Evolutionary conservation across 352 stramenopile genomes (phyloP), one percentile per base, ranked within the genome.

Genomic region (Globisporangium sylvaticum): DNA sequence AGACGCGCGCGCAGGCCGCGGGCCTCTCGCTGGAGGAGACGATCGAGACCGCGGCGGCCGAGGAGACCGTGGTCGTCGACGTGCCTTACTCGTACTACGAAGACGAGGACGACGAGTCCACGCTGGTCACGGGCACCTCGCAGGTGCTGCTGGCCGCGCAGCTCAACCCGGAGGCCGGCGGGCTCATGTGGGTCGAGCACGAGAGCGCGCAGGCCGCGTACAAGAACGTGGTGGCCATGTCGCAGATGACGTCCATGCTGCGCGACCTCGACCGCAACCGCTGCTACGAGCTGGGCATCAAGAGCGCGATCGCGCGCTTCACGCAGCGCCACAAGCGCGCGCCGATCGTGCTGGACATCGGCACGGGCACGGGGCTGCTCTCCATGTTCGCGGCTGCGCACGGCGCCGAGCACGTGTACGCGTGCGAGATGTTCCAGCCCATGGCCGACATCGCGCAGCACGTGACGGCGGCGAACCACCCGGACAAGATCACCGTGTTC

Each of bases 391-490:
- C 92, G 12, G 85, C 88, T 0, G 71, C 71, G 20, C 87, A 94
- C 44, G 94, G 94, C 24, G 94, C 93, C 0, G 74, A 83, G 58
- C 81, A 97, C 70, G 91, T 98, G 20, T 97, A 94, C 70, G 89
- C 88, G n/a, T 98, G 91, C 67, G 94, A 98, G 71, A 95, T 97
- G 88, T 97, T 94, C 64, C 62, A 74, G 58, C 80, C 83, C 18
- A 93, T 97, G 88, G 90, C 87, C 15, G 77, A 86, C 53, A 88
- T 97, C 70, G 91, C 91, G 1, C 52, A 78, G 14, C 68, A 83
- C 24, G 87, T 95, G 58, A 94, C 87, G 27, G 67, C 61, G 24
- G 83, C 73, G 44, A 94, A 96, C 68, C 74, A 83, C 54, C 77
- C 78, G 0, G 79, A 84, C 68, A 84, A 80, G 56, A 93, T 96